Evolutionary conservation across 2,329 filamentous ascomycete species (phyloP), one percentile per base, ranked within the genome.

Genomic region (Gremmenia infestans): DNA sequence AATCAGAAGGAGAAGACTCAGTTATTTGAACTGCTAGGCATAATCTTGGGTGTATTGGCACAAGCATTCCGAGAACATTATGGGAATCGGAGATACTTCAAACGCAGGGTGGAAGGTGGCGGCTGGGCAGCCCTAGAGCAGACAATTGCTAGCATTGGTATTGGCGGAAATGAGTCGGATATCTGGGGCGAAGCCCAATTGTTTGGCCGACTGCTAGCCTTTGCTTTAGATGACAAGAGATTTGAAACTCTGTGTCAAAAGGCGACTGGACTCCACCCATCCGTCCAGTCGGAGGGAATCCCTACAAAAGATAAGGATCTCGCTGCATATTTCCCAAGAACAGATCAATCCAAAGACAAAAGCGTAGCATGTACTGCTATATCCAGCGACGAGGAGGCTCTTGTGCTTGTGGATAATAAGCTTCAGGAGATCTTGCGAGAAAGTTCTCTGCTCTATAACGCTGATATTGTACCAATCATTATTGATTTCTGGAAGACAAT

Each of bases 31-130:
- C 75, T 93, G 17, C 75, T 96, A 17, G 83, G 91, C 66, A 80
- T 80, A 8, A 80, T 88, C n/a, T 76, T 94, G 40, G 83, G 83
- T 35, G 82, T 94, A 14, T 74, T 97, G 28, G 86, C 88, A 1
- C 63, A 70, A 55, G 63, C 65, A 39, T 80, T 99, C 62, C 82
- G 84, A 53, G 84, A 85, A 47, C 91, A 97, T 71, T 80, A 87
- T 48, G 93, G 92, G 19, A 99, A 97, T 72, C 82, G 87, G 67
- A 83, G 89, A 64, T 97, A 93, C 74, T 97, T 97, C 70, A 82
- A 84, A 56, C 86, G 85, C 63, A 80, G 84, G 62, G 83, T 95
- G 32, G 82, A 89, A 56, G 85, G 83, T 22, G 88, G 86, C 55
- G 91, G 93, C 3, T 96, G 91, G 86, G 79, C 85, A 61, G 82